A percentile compares a stretch with the other conserved stretches of the same genome.
These are phyloP conservation scores for Pyricularia grisea DNA, from an alignment of 2,329 filamentous ascomycete species.

Conservation along the genomic window DNA sequence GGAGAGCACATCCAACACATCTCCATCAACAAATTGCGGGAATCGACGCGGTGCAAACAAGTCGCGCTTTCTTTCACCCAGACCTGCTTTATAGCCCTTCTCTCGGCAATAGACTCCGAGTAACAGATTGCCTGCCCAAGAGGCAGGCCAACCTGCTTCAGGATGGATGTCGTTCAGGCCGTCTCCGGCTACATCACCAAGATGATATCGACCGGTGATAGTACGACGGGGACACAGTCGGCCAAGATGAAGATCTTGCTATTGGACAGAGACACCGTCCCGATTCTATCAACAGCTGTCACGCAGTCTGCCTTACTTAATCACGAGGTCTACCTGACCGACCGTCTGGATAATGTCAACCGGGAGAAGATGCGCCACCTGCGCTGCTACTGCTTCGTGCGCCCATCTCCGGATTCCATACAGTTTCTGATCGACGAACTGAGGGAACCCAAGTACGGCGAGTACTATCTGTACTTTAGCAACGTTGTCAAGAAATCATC, in stretches of 20 bases:
- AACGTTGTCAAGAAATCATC: slow-evolving; percentile 97
- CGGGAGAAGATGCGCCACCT: slow-evolving; percentile 98
- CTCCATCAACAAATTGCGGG: neutral
- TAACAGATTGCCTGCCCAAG: neutral
- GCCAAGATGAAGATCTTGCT: slow-evolving; percentile 98
- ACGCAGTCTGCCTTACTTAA: slow-evolving; percentile 92
- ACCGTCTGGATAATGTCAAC: slow-evolving; percentile 80
- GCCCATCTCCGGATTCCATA: slow-evolving; percentile 86
- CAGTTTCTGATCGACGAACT: slow-evolving; percentile 93
- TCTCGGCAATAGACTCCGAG: neutral
- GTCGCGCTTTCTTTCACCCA: neutral
- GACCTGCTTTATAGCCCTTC: neutral
- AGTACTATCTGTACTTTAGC: slow-evolving; percentile 96
- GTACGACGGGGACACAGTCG: slow-evolving; percentile 50
- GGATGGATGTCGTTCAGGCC: slow-evolving; percentile 90
- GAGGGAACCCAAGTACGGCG: slow-evolving; percentile 90
- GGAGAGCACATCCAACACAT: neutral
- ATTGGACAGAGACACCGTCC: slow-evolving; percentile 86
- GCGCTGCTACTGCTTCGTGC: slow-evolving; percentile 84
- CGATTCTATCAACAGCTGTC: slow-evolving; percentile 88
- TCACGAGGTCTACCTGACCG: slow-evolving; percentile 96
- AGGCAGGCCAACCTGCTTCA: slow-evolving; percentile 16
- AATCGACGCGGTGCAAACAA: neutral
- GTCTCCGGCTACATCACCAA: slow-evolving; percentile 92
- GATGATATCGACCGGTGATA: slow-evolving; percentile 83